Base-by-base conservation (phyloP, 1,284 basidiomycete genomes). In the Malassezia furfur region DNA sequence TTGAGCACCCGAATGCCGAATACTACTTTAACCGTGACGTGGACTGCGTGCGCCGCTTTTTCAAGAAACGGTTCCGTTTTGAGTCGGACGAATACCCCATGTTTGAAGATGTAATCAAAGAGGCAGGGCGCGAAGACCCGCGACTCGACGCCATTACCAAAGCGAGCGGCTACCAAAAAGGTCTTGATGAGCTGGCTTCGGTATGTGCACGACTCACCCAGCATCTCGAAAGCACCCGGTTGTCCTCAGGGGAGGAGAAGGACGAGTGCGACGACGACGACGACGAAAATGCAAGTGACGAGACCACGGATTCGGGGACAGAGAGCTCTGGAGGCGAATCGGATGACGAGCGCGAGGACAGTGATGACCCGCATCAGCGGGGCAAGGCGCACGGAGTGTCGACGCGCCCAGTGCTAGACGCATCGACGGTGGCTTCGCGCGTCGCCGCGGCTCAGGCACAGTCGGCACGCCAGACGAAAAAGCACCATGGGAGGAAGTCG, bases 1-100 rank as follows among this genome's bases (percentile, higher is more conserved):
- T 88, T 35, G 87, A 91, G 47, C 93, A 99, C 70, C 83, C 85
- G 68, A 96, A 99, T 75, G 94, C 93, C 10, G 93, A 96, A 78
- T 94, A 86, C 86, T 98, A 94, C 78, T 99, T 99, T 77, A 90
- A 96, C 72, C 85, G 94, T 34, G 94, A 99, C 75, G 94, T 99
- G 14, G 85, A 93, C 59, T 96, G 94, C 75, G 90, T 99, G 62
- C 83, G 89, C 40, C 84, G 83, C 10, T 99, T 96, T 78, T 98
- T 99, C 81, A 81, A 81, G 62, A 83, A 89, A 60, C 79, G 91
- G 21, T 98, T 96, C 78, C 83, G 85, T 54, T 99, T 93, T 75
- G 89, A 96, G 77, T 91, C 89, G 57, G 80, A 81, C 0, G 77
- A 90, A 32, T 96, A 87, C 76, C 93, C 94, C 5, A 57, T 30